Conservation (phyloP, 2,329 filamentous ascomycete genomes). For the Ampelomyces quisqualis region DNA sequence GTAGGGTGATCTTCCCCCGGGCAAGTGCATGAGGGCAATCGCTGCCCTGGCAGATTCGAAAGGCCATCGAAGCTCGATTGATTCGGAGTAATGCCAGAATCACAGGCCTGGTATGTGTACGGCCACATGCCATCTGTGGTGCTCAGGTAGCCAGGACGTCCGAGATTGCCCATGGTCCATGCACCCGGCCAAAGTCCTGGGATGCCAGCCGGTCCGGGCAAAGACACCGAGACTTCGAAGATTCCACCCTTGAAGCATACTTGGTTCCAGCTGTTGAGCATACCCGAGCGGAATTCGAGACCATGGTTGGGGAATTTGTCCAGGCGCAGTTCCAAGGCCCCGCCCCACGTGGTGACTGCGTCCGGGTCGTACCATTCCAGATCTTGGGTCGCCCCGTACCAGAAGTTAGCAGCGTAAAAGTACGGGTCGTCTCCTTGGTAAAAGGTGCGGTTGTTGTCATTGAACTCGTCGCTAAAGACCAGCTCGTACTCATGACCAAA, state of each 20-base stretch:
- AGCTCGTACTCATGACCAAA: slow-evolving; percentile 51
- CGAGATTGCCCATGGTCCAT: slow-evolving; percentile 58
- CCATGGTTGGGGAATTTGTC: slow-evolving; percentile 51
- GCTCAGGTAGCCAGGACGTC: slow-evolving; percentile 53
- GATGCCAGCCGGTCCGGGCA: slow-evolving; percentile 53
- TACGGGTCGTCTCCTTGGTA: slow-evolving; percentile 60
- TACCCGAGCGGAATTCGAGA: slow-evolving; percentile 52
- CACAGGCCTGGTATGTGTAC: slow-evolving; percentile 56
- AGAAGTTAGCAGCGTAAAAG: slow-evolving; percentile 55
- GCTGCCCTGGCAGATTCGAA: slow-evolving; percentile 49
- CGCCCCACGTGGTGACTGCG: slow-evolving; percentile 53
- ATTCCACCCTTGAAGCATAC: slow-evolving; percentile 58
- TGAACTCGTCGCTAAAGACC: slow-evolving; percentile 61
- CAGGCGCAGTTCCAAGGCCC: slow-evolving; percentile 50
- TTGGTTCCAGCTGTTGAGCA: slow-evolving; percentile 57
- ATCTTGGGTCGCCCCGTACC: slow-evolving; percentile 57
- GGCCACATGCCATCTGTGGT: slow-evolving; percentile 59
- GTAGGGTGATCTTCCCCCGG: slow-evolving; percentile 50
- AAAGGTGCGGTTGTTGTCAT: slow-evolving; percentile 54
- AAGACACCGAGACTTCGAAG: slow-evolving; percentile 55
- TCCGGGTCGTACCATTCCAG: slow-evolving; percentile 56
- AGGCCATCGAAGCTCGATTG: slow-evolving; percentile 49
- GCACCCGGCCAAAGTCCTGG: slow-evolving; percentile 56
- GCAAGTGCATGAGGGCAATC: slow-evolving; percentile 50
- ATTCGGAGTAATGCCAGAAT: slow-evolving; percentile 53